Percentiles rank a stretch among this genome's conserved stretches.
phyloP scores from a whole-genome alignment of 352 stramenopile species.

The Thalassiosira livingstoniorum region DNA sequence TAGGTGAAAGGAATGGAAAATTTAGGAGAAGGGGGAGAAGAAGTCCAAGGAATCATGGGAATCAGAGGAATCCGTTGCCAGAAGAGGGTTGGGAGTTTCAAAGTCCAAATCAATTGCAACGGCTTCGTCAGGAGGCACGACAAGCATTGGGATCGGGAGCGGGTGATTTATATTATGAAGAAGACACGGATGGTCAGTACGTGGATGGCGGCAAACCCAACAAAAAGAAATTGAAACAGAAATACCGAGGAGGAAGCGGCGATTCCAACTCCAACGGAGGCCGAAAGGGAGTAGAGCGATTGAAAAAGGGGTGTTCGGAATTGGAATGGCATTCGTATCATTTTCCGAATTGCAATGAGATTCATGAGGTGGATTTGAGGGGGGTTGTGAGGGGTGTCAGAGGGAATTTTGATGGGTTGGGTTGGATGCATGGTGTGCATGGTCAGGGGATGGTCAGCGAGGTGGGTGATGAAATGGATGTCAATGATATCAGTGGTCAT shows the following conservation, averaged over 20 bases:
- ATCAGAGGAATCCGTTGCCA: not conserved
- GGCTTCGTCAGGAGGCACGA: not conserved
- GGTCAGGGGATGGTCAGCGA: too few species aligned
- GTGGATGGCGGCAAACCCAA: constrained; percentile 20
- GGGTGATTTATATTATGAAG: not conserved
- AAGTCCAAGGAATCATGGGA: not conserved
- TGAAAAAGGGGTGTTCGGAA: constrained; percentile 47
- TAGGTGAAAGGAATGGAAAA: constrained; percentile 7
- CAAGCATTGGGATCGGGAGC: not conserved
- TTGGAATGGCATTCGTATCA: constrained; percentile 62
- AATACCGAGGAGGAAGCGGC: too few species aligned
- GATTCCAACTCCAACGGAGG: too few species aligned
- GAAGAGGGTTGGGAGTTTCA: not conserved
- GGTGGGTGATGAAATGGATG: too few species aligned
- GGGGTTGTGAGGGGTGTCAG: constrained; percentile 13
- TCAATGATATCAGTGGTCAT: too few species aligned
- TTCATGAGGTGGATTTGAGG: constrained; percentile 73
- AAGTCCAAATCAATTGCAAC: not conserved
- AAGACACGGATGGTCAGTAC: not conserved
- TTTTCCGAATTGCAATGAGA: constrained; percentile 74
- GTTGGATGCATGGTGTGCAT: not conserved
- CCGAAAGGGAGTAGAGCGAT: constrained; percentile 23
- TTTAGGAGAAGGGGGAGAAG: not conserved
- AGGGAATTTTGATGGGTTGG: not conserved
- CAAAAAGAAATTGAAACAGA: constrained; percentile 12